Conservation (phyloP, 2,329 filamentous ascomycete species). For the Epichloe bromicola region DNA sequence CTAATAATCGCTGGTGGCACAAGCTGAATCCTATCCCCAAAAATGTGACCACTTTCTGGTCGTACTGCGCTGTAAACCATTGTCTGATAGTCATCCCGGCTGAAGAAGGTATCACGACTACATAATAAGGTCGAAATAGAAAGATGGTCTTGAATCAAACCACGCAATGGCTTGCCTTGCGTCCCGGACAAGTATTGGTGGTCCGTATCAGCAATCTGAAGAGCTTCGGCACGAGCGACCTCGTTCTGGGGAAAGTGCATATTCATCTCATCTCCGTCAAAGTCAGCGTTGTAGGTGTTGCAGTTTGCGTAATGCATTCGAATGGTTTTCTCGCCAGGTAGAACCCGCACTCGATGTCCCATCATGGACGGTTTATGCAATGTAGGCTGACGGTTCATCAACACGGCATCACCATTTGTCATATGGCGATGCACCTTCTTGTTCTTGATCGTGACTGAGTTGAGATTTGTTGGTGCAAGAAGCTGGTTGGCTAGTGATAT, state of each 20-base stretch:
- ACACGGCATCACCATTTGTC: conserved; percentile 88
- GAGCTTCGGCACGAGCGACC: conserved; percentile 79
- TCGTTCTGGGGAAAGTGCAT: conserved; percentile 99
- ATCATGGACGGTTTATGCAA: conserved; percentile 98
- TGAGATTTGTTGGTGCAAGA: conserved; percentile 63
- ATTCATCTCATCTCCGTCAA: conserved; percentile 99
- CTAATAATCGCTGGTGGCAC: conserved; percentile 72
- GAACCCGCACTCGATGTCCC: conserved; percentile 84
- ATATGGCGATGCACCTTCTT: conserved; percentile 97
- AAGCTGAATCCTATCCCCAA: conserved; percentile 68
- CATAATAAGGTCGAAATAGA: conserved; percentile 88
- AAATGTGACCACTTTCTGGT: conserved; percentile 81
- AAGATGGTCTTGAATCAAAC: conserved; percentile 96
- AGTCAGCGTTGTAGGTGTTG: conserved; percentile 98
- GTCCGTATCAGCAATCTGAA: conserved; percentile 89
- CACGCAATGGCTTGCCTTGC: conserved; percentile 82
- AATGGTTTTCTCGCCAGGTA: conserved; percentile 91
- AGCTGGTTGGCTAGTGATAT: conserved; percentile 85
- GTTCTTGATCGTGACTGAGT: conserved; percentile 62
- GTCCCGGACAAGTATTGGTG: conserved; percentile 94
- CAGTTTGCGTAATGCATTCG: conserved; percentile 99
- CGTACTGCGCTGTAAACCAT: conserved; percentile 83
- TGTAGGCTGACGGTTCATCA: conserved; percentile 98
- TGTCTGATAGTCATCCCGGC: conserved; percentile 78
- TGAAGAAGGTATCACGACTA: conserved; percentile 84